These are phyloP conservation scores for Yamadazyma nakazawae DNA, from an alignment of 805 yeast genomes.

Conservation along the genomic window DNA sequence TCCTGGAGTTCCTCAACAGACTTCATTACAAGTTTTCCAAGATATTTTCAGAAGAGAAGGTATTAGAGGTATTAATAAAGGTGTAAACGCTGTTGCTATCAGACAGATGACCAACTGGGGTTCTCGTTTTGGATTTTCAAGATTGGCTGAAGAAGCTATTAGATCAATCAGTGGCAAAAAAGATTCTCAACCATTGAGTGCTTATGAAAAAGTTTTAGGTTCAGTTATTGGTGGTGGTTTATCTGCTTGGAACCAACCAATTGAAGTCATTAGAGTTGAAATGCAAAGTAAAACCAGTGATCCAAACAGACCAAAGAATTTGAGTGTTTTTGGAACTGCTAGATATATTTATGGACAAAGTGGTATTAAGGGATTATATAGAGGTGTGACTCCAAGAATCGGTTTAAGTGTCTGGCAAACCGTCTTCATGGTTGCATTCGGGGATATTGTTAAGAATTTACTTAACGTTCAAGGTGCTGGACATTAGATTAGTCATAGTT, in stretches of 20 bases:
- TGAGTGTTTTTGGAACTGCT: conserved; percentile 72
- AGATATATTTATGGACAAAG: conserved; percentile 78
- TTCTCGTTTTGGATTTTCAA: conserved; percentile 87
- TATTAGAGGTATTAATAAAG: conserved; percentile 90
- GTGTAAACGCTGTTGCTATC: conserved; percentile 98
- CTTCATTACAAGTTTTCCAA: conserved; percentile 81
- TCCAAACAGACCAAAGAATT: conserved; percentile 92
- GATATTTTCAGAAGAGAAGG: conserved; percentile 86
- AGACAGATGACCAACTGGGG: conserved; percentile 99
- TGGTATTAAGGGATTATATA: conserved; percentile 86
- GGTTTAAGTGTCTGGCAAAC: conserved; percentile 99
- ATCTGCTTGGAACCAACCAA: conserved; percentile 98
- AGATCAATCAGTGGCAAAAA: conserved; percentile 60
- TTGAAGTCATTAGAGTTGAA: conserved; percentile 95
- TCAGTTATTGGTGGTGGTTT: conserved; percentile 95
- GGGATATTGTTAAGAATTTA: conserved; percentile 64
- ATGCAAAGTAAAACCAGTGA: conserved; percentile 95
- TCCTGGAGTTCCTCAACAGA: conserved; percentile 62
- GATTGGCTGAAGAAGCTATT: conserved; percentile 86
- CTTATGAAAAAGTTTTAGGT: conserved; percentile 78
- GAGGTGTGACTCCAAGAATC: conserved; percentile 96
- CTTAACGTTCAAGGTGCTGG: conserved; percentile 41
- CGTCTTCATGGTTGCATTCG: conserved; percentile 96
- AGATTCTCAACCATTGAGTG: conserved; percentile 56
- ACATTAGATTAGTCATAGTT: conserved; percentile 20